These are phyloP conservation scores for Lipomyces yamanashiensis DNA, from an alignment of 805 yeast genomes.

Conservation along the genomic window DNA sequence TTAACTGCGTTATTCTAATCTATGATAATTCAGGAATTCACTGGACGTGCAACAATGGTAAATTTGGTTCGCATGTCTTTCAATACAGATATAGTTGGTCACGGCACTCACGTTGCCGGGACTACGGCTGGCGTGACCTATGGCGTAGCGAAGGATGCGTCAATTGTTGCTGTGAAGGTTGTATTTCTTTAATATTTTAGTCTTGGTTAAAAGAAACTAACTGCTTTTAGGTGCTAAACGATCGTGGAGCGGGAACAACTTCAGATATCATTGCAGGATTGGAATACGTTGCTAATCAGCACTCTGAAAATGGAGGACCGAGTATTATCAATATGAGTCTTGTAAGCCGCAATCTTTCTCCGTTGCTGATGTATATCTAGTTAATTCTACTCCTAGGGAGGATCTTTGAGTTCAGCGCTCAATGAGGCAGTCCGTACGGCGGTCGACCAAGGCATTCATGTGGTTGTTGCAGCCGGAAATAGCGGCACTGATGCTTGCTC, in stretches of 20 bases:
- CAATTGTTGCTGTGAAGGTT: slow-evolving; percentile 78
- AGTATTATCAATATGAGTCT: slow-evolving; percentile 72
- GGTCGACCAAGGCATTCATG: slow-evolving; percentile 82
- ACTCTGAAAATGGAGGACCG: slow-evolving; percentile 43
- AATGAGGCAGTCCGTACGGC: slow-evolving; percentile 91
- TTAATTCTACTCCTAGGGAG: slow-evolving; percentile 19
- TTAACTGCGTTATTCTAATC: not conserved
- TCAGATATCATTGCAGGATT: slow-evolving; percentile 84
- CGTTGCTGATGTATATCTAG: not conserved
- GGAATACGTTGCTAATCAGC: slow-evolving; percentile 79
- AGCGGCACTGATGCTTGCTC: slow-evolving; percentile 91
- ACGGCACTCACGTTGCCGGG: slow-evolving; percentile 98
- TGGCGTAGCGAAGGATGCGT: slow-evolving; percentile 84
- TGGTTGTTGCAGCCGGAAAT: slow-evolving; percentile 96
- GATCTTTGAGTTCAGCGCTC: slow-evolving; percentile 58
- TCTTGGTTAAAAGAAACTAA: not conserved
- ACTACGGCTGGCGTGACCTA: slow-evolving; percentile 79
- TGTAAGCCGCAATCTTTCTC: slow-evolving; percentile 54
- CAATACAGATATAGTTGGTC: slow-evolving; percentile 76
- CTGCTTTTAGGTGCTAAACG: slow-evolving; percentile 52
- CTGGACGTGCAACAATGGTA: slow-evolving; percentile 58
- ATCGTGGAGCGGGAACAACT: slow-evolving; percentile 83
- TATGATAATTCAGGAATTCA: slow-evolving; percentile 42
- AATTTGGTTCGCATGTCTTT: slow-evolving; percentile 42
- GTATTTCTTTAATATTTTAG: not conserved